These are phyloP conservation scores for Barbarea vulgaris DNA, from an alignment of 345 rosid genomes.

Conservation along the genomic window DNA sequence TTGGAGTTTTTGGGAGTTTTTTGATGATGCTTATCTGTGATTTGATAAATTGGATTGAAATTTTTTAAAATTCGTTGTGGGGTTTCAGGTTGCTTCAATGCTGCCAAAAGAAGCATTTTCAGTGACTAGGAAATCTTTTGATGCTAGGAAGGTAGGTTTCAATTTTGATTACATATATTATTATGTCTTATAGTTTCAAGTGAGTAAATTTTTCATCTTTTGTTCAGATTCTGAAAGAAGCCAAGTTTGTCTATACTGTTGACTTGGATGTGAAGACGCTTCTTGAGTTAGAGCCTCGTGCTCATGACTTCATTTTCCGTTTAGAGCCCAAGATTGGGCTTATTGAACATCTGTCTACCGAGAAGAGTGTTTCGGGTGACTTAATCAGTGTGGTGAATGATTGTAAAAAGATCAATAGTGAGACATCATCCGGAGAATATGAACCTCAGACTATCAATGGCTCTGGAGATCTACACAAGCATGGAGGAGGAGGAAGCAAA, in stretches of 20 bases:
- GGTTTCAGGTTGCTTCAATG: slow-evolving; percentile 80
- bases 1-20: neutral
- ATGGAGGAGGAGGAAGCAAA: slow-evolving; percentile 42
- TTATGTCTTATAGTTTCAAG: slow-evolving; percentile 5
- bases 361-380: slow-evolving; percentile 53
- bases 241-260: slow-evolving; percentile 90
- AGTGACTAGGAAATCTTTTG: slow-evolving; percentile 85
- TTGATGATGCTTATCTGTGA: neutral
- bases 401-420: slow-evolving; percentile 40
- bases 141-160: slow-evolving; percentile 78
- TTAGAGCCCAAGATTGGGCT: slow-evolving; percentile 75
- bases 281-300: slow-evolving; percentile 77
- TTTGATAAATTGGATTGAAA: neutral
- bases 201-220: slow-evolving; percentile 28
- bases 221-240: slow-evolving; percentile 71
- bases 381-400: slow-evolving; percentile 58
- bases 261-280: slow-evolving; percentile 79
- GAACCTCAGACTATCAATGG: slow-evolving; percentile 28
- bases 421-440: slow-evolving; percentile 22
- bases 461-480: slow-evolving; percentile 33
- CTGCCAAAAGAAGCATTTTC: slow-evolving; percentile 80
- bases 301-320: slow-evolving; percentile 73
- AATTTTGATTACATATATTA: neutral
- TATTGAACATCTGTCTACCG: slow-evolving; percentile 56
- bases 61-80: neutral